Evolutionary conservation across 2,329 filamentous ascomycete genomes (phyloP).

Genomic region (Teratosphaeria zuluensis): DNA sequence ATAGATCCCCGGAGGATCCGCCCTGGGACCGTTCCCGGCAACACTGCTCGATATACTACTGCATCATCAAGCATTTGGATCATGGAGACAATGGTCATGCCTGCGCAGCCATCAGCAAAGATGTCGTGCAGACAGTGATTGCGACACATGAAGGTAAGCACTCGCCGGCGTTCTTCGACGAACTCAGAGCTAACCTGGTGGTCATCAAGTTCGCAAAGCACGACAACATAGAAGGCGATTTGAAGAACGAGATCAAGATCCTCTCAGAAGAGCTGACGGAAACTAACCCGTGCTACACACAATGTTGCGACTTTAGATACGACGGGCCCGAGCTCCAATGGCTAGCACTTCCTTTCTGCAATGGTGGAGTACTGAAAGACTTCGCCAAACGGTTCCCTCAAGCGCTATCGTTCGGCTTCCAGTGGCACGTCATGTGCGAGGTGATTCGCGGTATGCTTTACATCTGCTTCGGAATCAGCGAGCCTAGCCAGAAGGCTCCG

Average conservation of each 20-base stretch:
- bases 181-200: neutral
- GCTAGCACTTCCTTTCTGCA: neutral
- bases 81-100: conserved; percentile 1
- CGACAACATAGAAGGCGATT: neutral
- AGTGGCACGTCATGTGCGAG: neutral
- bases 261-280: neutral
- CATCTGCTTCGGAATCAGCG: neutral
- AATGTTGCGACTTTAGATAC: neutral
- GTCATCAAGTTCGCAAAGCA: neutral
- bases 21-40: neutral
- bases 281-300: neutral
- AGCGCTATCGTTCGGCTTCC: neutral
- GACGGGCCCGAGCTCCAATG: neutral
- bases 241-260: neutral
- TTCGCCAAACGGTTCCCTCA: neutral
- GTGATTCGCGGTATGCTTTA: neutral
- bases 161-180: neutral
- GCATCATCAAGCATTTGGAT: neutral
- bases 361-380: neutral
- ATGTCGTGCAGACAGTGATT: neutral
- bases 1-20: neutral
- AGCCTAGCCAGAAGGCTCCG: neutral
- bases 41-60: neutral
- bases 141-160: neutral
- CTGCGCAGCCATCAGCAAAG: neutral